Conservation (phyloP, 495 filamentous ascomycete genomes). For the Aspergillus sclerotiicarbonarius region DNA sequence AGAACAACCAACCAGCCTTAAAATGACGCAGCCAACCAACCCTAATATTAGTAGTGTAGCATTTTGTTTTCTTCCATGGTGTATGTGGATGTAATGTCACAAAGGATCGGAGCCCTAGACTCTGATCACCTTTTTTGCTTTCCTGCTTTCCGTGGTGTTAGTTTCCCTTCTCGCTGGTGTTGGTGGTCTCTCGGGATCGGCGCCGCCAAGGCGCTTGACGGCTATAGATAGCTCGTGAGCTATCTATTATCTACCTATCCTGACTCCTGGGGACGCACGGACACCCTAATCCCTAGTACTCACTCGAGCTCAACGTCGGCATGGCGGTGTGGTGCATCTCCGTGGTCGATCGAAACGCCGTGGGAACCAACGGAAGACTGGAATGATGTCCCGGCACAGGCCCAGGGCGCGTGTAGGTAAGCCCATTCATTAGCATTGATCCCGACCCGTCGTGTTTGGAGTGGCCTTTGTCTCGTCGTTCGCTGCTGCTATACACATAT, state of each 20-base stretch:
- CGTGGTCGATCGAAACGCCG: slow-evolving; percentile 18
- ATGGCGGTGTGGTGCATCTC: slow-evolving; percentile 26
- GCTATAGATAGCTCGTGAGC: not conserved
- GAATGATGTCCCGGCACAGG: slow-evolving; percentile 21
- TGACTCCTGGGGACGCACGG: not conserved
- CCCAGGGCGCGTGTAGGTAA: slow-evolving; percentile 36
- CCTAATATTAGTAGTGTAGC: slow-evolving; percentile 5
- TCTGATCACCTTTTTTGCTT: not conserved
- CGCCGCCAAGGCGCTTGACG: not conserved
- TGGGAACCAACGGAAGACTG: slow-evolving; percentile 11
- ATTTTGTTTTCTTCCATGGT: not conserved
- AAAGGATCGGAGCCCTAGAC: not conserved
- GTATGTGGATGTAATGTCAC: slow-evolving; percentile 2
- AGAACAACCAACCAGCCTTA: not conserved
- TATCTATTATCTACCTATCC: not conserved
- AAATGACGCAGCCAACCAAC: slow-evolving; percentile 1
- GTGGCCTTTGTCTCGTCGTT: slow-evolving; percentile 23
- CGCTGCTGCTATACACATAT: slow-evolving; percentile 38
- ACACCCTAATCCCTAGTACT: slow-evolving; percentile 13
- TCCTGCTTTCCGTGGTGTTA: not conserved
- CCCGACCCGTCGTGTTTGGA: slow-evolving; percentile 14
- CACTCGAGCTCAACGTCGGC: slow-evolving; percentile 26
- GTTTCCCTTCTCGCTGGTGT: not conserved
- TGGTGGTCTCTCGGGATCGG: not conserved
- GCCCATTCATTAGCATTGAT: slow-evolving; percentile 34